These are phyloP conservation scores for Trichoderma reesei DNA, from an alignment of 495 filamentous ascomycete species.

Conservation along the genomic window DNA sequence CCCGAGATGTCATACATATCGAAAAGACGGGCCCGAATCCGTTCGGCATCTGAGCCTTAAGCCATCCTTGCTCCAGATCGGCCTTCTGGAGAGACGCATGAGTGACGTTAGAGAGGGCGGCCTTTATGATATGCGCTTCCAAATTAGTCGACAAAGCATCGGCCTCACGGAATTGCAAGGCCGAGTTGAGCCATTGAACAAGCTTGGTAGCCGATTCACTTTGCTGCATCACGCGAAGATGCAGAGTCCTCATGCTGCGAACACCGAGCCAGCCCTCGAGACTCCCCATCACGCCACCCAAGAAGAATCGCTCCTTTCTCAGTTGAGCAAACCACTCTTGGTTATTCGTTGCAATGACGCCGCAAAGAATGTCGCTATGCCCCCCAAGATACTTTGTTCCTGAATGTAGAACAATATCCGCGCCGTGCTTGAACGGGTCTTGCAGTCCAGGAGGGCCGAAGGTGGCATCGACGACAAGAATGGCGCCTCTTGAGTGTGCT, in stretches of 20 bases:
- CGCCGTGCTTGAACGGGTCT: slow-evolving; percentile 72
- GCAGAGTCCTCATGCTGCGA: slow-evolving; percentile 74
- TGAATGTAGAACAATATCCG: slow-evolving; percentile 78
- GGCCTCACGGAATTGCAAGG: slow-evolving; percentile 36
- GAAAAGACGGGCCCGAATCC: slow-evolving; percentile 87
- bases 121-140: slow-evolving; percentile 14
- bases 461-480: slow-evolving; percentile 77
- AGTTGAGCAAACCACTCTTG: slow-evolving; percentile 46
- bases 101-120: slow-evolving; percentile 47
- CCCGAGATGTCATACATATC: slow-evolving; percentile 50
- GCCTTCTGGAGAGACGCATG: slow-evolving; percentile 67
- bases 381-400: slow-evolving; percentile 95
- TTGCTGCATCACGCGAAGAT: slow-evolving; percentile 68
- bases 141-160: neutral
- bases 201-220: slow-evolving; percentile 56
- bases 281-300: slow-evolving; percentile 83
- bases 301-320: slow-evolving; percentile 51
- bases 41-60: slow-evolving; percentile 80
- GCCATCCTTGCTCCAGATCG: slow-evolving; percentile 55
- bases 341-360: slow-evolving; percentile 57
- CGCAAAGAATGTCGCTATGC: slow-evolving; percentile 82
- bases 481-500: slow-evolving; percentile 63
- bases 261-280: slow-evolving; percentile 89
- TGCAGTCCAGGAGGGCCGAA: slow-evolving; percentile 83
- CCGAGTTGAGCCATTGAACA: slow-evolving; percentile 55